phyloP scores from a whole-genome alignment of 192 early-diverging fungal species.

The Nowakowskiella sp. region DNA sequence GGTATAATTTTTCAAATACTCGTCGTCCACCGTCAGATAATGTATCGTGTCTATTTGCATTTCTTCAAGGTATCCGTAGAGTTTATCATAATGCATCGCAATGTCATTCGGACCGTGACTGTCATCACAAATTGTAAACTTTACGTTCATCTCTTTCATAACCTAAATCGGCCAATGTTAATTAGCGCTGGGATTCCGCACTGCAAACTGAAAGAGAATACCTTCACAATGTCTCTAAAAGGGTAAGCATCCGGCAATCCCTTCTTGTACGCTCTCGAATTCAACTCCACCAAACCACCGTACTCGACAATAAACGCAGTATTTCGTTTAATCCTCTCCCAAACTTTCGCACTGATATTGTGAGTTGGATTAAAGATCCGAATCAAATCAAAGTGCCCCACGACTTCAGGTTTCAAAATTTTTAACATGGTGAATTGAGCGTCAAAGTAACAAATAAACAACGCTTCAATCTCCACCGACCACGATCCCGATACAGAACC shows the following conservation, averaged over 20 bases:
- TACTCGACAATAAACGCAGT: constrained; percentile 69
- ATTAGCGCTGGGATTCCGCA: constrained; percentile 4
- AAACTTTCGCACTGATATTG: constrained; percentile 37
- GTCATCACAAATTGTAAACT: constrained; percentile 86
- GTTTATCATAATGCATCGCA: constrained; percentile 72
- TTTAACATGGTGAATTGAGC: constrained; percentile 70
- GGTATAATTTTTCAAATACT: constrained; percentile 1
- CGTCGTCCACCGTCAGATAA: constrained; percentile 12
- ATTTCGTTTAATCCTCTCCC: constrained; percentile 59
- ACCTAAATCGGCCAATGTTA: constrained; percentile 16
- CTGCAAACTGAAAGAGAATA: constrained; percentile 11
- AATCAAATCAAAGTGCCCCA: constrained; percentile 96
- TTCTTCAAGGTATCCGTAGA: constrained; percentile 61
- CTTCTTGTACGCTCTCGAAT: constrained; percentile 90
- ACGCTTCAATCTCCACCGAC: constrained; percentile 20
- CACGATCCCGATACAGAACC: constrained; percentile 5
- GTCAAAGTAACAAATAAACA: constrained; percentile 84
- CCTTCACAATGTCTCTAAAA: constrained; percentile 69
- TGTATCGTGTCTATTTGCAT: constrained; percentile 51
- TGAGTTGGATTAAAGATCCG: constrained; percentile 62
- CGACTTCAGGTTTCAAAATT: constrained; percentile 63
- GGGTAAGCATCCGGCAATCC: constrained; percentile 81
- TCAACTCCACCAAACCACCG: constrained; percentile 89
- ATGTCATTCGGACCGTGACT: constrained; percentile 85
- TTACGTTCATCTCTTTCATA: constrained; percentile 59